Conservation (phyloP, 345 rosid genomes). For the Excoecaria cochinchinensis region DNA sequence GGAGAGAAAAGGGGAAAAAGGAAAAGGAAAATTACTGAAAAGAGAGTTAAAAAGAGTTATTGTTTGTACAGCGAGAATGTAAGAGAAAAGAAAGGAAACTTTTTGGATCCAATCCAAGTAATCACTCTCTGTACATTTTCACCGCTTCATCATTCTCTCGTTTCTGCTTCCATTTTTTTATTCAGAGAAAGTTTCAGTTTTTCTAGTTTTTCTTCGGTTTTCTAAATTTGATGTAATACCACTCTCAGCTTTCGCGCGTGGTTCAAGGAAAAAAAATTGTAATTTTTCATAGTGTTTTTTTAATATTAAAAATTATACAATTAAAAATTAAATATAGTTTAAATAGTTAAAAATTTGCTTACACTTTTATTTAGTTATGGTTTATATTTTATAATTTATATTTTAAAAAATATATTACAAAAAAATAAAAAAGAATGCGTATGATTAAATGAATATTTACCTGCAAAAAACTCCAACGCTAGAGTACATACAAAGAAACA, state of each 20-base stretch:
- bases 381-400: too few species aligned
- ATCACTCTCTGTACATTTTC: constrained; percentile 18
- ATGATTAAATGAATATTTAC: too few species aligned
- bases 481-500: too few species aligned
- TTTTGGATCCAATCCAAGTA: constrained; percentile 43
- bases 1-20: constrained; percentile 24
- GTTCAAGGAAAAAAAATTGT: background rate
- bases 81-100: constrained; percentile 22
- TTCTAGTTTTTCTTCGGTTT: constrained; percentile 13
- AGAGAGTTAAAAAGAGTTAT: constrained; percentile 20
- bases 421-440: too few species aligned
- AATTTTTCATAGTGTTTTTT: too few species aligned
- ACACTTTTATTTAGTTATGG: too few species aligned
- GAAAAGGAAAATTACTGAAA: background rate
- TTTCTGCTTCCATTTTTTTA: constrained; percentile 15
- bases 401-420: too few species aligned
- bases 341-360: too few species aligned
- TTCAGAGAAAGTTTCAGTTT: constrained; percentile 11
- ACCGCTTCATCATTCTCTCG: constrained; percentile 26
- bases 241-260: constrained; percentile 14
- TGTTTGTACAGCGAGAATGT: constrained; percentile 44
- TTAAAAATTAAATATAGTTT: too few species aligned
- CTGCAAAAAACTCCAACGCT: too few species aligned
- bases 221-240: background rate
- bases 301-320: too few species aligned